These are phyloP conservation scores for Auricularia auricula-judae DNA, from an alignment of 768 basidiomycete genomes.

Conservation along the genomic window DNA sequence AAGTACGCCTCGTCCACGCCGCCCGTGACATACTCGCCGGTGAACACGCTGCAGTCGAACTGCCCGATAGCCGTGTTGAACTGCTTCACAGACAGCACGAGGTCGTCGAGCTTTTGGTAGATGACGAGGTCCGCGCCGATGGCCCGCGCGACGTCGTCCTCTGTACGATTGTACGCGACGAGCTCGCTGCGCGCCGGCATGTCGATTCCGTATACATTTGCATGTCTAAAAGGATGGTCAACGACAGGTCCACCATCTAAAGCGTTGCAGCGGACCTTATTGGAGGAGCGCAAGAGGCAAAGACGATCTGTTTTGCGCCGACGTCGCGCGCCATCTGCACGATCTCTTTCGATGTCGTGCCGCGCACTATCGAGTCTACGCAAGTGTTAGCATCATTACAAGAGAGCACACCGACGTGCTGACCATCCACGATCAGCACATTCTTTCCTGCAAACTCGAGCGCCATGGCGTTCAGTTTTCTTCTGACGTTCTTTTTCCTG, in stretches of 20 bases:
- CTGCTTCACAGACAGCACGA: constrained; percentile 74
- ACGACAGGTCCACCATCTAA: not conserved
- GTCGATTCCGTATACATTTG: constrained; percentile 98
- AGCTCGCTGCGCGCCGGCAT: constrained; percentile 96
- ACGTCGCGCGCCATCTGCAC: constrained; percentile 99
- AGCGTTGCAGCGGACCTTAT: constrained; percentile 47
- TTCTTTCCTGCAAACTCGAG: constrained; percentile 88
- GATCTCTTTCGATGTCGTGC: constrained; percentile 97
- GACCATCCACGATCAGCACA: constrained; percentile 93
- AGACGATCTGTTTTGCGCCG: constrained; percentile 89
- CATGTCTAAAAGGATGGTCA: constrained; percentile 35
- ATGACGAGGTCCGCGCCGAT: constrained; percentile 95
- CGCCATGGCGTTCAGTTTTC: constrained; percentile 97
- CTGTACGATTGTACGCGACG: constrained; percentile 71
- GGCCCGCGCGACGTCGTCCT: constrained; percentile 56
- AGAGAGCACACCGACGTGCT: constrained; percentile 10
- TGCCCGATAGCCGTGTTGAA: constrained; percentile 64
- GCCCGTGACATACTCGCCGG: constrained; percentile 93
- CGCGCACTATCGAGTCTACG: constrained; percentile 93
- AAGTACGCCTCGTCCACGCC: constrained; percentile 81
- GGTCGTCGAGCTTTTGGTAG: constrained; percentile 86
- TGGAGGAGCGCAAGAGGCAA: constrained; percentile 94
- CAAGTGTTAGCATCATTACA: not conserved
- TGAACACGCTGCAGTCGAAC: constrained; percentile 98
- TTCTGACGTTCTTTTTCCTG: constrained; percentile 86